Evolutionary conservation across 1,284 basidiomycete genomes (phyloP), one percentile per base, ranked within the genome.

Genomic region (Leucoagaricus sp.): DNA sequence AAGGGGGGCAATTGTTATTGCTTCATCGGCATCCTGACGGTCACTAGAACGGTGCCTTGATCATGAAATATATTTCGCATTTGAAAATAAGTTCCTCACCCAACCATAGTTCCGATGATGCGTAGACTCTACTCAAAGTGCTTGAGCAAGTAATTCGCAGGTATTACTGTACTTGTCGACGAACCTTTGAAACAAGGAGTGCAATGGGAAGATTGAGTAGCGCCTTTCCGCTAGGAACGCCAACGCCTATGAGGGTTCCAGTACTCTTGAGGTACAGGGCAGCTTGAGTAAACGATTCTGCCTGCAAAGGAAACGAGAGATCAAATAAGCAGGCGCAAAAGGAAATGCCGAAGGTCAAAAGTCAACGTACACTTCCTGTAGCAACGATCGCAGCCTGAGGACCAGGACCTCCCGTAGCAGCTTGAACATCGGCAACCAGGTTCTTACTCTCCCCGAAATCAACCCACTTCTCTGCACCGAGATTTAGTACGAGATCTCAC

Each of bases 401-500:
- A 2, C 89, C 89, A 8, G 78, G 64, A 0, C 86, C 87, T 54
- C 80, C 87, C 0, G 83, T 78, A 1, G 82, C 82, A 0, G 73
- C 75, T 63, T 83, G 70, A 23, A 89, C 77, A 36, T 83, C 81
- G 25, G 72, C 64, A 8, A 80, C 72, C 33, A 87, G 63, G 56
- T 84, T 71, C n/a, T 68, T 65, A 25, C 72, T 75, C 51, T 76
- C 76, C 64, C 76, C 82, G 73, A 90, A 91, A 73, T 93, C 89
- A 60, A 92, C 69, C 78, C 83, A 91, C 60, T 75, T 79, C 64
- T 88, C 82, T 1, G 87, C 87, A 9, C 89, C 90, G 49, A 89
- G 80, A 38, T 70, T 63, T 53, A 80, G 61, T 61, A 77, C 81
- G n/a, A 90, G 71, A 33, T 80, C 71, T 56, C 80, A 79, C 74